Evolutionary conservation across 352 stramenopile genomes (phyloP), one percentile per base, ranked within the genome.

Genomic region (Pythium myriotylum): DNA sequence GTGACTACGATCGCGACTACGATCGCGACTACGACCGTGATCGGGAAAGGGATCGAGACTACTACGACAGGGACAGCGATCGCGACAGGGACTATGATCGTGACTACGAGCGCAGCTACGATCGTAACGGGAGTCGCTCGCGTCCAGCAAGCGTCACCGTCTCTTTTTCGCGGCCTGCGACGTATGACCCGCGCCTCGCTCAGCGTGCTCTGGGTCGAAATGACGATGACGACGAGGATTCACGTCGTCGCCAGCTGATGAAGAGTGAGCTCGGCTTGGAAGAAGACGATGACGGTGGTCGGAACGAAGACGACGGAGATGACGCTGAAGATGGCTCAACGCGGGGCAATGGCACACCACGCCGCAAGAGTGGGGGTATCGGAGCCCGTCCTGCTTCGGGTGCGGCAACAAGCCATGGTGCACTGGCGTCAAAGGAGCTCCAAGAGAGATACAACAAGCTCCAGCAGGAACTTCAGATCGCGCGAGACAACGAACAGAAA

Each of bases 201-300:
- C 81, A 89, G 51, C 72, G 79, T 42, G 81, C 81, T 1, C 76
- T 89, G 23, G 59, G 67, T 12, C 65, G 61, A 12, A 56, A 66
- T 37, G 74, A 74, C 22, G 79, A 86, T 33, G 74, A 77, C 13
- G 67, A 85, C 26, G 72, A 87, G 27, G 68, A 79, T 9, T 57
- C 62, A 23, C 68, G 64, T n/a, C 74, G 84, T 13, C 72, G 74
- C n/a, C 81, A 86, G 48, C 64, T 91, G 60, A 74, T 89, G 43
- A 89, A 87, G 59, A 81, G 92, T 45, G 84, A 95, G 41, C 66
- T 95, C 8, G 86, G 86, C n/a, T 70, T 94, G 3, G 86, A 79
- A 4, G 83, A 91, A 35, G 81, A 92, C 40, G 77, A 86, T 10
- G 59, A 77, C 10, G 43, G 14, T 13, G 50, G 14, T n/a, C 39